Percentiles rank a stretch among this genome's conserved stretches.
phyloP scores from a whole-genome alignment of 441 rosid genomes.

The Erysimum cheiri region DNA sequence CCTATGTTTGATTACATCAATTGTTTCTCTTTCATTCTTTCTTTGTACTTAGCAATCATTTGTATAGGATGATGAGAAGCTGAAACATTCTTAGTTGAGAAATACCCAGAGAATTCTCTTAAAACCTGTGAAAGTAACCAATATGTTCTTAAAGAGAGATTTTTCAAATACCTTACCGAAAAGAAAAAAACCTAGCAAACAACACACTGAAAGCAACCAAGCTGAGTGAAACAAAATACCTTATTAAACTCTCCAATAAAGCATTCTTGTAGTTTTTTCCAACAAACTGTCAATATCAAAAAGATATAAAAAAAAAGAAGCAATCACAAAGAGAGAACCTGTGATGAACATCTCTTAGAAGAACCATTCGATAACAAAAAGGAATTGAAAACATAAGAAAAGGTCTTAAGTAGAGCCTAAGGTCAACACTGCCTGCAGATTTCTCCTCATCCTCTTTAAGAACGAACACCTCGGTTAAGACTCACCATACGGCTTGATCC shows the following conservation, averaged over 20 bases:
- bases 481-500: conserved; percentile 45
- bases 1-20: not conserved
- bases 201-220: not conserved
- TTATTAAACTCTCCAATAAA: conserved; percentile 8
- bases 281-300: not conserved
- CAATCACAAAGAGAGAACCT: not conserved
- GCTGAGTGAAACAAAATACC: not conserved
- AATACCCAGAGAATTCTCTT: not conserved
- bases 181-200: not conserved
- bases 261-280: not conserved
- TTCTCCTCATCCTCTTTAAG: conserved; percentile 14
- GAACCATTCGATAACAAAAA: not conserved
- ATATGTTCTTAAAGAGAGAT: not conserved
- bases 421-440: conserved; percentile 21
- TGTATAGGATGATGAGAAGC: not conserved
- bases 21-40: not conserved
- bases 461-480: conserved; percentile 40
- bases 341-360: conserved; percentile 10
- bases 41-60: not conserved
- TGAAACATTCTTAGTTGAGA: conserved; percentile 7
- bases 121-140: not conserved
- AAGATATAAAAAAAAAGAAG: not conserved
- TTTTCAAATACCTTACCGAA: not conserved
- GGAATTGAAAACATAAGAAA: conserved; percentile 4
- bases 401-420: conserved; percentile 23